Conservation (phyloP, 1,139 yeast species). For the Protomyces pachydermus region DNA sequence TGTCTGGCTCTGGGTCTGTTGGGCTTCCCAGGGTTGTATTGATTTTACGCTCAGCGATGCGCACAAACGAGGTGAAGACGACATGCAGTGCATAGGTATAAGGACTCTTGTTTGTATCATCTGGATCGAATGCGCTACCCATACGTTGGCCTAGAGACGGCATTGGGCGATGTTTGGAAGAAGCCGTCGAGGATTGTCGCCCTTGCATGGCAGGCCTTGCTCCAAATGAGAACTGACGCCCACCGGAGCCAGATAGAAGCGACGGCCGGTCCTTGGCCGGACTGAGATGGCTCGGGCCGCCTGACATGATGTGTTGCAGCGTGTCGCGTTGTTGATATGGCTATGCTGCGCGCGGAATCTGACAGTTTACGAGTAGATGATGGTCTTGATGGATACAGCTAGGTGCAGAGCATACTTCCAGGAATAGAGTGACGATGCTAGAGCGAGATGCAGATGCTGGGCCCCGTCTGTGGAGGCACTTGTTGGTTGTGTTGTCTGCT, state of each 20-base stretch:
- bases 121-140: constrained; percentile 1
- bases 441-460: too few relatives aligned
- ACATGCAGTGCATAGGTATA: constrained; percentile 93
- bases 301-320: neutral
- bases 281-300: constrained; percentile 3
- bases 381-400: too few relatives aligned
- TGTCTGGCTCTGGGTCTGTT: constrained; percentile 68
- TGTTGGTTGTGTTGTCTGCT: too few relatives aligned
- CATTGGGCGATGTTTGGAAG: neutral
- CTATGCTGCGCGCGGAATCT: too few relatives aligned
- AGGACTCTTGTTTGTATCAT: constrained; percentile 50
- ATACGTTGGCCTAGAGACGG: neutral
- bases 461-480: too few relatives aligned
- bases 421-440: too few relatives aligned
- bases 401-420: too few relatives aligned
- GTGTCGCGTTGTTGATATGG: too few relatives aligned
- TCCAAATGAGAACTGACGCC: constrained; percentile 22
- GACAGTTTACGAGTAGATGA: too few relatives aligned
- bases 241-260: constrained; percentile 15
- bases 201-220: constrained; percentile 1
- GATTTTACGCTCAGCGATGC: constrained; percentile 83
- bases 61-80: constrained; percentile 87
- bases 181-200: neutral
- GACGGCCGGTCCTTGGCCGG: constrained; percentile 12
- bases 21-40: constrained; percentile 68